Conservation (phyloP, 176 grass and related monocot species). For the Bothriochloa decipiens region DNA sequence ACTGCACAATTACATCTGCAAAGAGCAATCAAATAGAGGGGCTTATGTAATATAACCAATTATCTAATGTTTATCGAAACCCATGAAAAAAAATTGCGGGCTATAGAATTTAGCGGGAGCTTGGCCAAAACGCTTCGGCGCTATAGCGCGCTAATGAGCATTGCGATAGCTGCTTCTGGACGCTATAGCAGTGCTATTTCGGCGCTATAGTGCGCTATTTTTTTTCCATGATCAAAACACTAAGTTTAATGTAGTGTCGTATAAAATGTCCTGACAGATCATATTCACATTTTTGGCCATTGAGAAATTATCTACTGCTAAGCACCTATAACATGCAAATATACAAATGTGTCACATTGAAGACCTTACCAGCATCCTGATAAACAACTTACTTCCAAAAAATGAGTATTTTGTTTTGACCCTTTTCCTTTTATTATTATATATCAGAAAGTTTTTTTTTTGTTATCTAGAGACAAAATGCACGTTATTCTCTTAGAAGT, state of each 20-base stretch:
- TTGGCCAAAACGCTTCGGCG: too few species aligned
- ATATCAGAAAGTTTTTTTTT: not conserved
- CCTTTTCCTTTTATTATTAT: not conserved
- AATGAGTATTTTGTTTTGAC: not conserved
- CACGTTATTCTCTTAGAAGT: not conserved
- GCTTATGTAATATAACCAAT: not conserved
- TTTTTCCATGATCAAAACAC: too few species aligned
- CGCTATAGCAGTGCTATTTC: too few species aligned
- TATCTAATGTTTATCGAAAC: constrained; percentile 25
- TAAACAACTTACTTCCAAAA: not conserved
- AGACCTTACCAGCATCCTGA: not conserved
- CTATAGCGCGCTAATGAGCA: too few species aligned
- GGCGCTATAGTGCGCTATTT: too few species aligned
- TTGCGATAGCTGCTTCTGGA: too few species aligned
- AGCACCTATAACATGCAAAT: not conserved
- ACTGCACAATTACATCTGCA: not conserved
- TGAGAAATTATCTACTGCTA: constrained; percentile 9
- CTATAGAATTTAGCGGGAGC: too few species aligned
- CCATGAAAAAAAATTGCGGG: too few species aligned
- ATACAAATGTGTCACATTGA: not conserved
- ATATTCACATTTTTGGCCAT: not conserved
- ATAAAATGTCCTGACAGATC: not conserved
- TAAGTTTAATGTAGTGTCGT: not conserved
- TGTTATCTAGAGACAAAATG: not conserved
- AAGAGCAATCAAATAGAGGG: not conserved